Base-by-base conservation (phyloP, 75 land plant genomes). In the Pinus tabuliformis region DNA sequence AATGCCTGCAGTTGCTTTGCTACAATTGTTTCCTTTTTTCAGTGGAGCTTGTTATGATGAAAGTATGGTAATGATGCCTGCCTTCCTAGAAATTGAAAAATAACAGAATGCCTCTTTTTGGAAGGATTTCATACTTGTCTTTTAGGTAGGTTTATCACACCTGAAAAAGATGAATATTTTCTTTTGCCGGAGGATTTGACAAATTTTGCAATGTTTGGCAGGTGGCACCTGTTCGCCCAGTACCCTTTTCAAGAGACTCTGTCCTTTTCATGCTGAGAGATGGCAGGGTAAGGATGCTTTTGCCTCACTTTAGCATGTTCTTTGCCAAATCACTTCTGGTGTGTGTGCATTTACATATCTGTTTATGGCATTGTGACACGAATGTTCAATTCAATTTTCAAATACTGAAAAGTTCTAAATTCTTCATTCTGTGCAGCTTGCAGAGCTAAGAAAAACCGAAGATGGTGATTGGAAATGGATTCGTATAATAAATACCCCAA, bases 191-290 rank as follows among this genome's bases (percentile, higher is more conserved):
- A 59, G 30, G 52, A 24, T 63, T 59, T 49, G 73, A 54, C 17
- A 30, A 76, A 39, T 36, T 77, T n/a, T 22, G 3, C 76, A 56
- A 54, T 68, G 28, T 36, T 60, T 45, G 68, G 33, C 93, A 92
- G 95, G 87, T 93, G 1, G 82, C 87, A 62, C 56, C 87, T 26
- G 81, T 86, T 33, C 80, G 94, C 45, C 95, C 95, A 58, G 83
- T 87, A 78, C 85, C 86, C 72, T 89, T 91, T 62, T 81, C 89
- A 37, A 88, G 81, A 37, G 80, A 88, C 62, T 80, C 89, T 28
- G 86, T 89, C 1, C 79, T 91, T 3, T 91, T 93, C 56, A 86
- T 86, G 74, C 62, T 93, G 56, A 80, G 86, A 68, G 95, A 93
- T 87, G 94, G 94, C 57, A 84, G 95, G 77, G 95, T 93, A 91